phyloP scores from a whole-genome alignment of 257 asterid genomes.

The Capsicum pubescens region DNA sequence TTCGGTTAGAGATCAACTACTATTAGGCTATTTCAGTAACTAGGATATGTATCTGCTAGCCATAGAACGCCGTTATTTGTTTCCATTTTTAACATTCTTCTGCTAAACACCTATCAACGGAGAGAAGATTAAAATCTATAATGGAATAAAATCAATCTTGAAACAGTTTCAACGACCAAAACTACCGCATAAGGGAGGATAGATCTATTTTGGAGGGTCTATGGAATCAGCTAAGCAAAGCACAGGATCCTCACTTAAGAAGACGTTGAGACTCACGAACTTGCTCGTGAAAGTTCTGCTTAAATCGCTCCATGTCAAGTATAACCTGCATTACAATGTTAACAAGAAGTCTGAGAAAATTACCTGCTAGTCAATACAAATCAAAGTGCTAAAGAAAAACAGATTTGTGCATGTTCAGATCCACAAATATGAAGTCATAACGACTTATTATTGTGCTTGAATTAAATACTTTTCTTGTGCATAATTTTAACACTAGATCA shows the following conservation, averaged over 20 bases:
- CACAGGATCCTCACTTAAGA: conserved; percentile 61
- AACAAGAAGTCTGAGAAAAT: not conserved
- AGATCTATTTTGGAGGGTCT: not conserved
- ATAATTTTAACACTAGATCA: not conserved
- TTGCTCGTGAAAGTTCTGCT: conserved; percentile 73
- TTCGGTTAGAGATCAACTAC: not conserved
- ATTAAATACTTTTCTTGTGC: not conserved
- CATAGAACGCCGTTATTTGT: not conserved
- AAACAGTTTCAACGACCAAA: conserved; percentile 24
- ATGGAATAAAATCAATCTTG: conserved; percentile 15
- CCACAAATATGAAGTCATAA: not conserved
- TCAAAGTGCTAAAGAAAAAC: not conserved
- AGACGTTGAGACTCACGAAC: conserved; percentile 62
- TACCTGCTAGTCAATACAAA: not conserved
- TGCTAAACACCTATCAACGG: not conserved
- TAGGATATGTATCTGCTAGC: not conserved
- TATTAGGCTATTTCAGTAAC: not conserved
- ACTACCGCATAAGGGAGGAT: not conserved
- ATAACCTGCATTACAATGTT: conserved; percentile 65
- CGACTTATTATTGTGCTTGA: not conserved
- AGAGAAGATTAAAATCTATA: conserved; percentile 14
- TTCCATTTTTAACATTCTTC: not conserved
- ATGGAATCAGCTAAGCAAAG: conserved; percentile 25
- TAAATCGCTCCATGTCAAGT: conserved; percentile 94
- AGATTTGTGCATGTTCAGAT: not conserved